A percentile compares a stretch with the other conserved stretches of the same genome.
phyloP scores from a whole-genome alignment of 495 filamentous ascomycete genomes.

The Aspergillus kassunensis region DNA sequence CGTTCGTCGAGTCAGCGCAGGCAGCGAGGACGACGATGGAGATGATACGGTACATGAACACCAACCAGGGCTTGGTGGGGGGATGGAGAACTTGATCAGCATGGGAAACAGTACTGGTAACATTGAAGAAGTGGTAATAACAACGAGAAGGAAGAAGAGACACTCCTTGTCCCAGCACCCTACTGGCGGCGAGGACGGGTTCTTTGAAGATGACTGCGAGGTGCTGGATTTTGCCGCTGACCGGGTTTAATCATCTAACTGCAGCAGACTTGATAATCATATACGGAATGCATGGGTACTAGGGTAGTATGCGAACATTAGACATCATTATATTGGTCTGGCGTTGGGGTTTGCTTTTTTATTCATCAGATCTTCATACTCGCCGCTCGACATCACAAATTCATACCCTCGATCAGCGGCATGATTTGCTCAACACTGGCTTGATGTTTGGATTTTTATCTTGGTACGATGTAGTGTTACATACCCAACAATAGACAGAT shows the following conservation, averaged over 20 bases:
- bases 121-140: conserved; percentile 74
- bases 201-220: conserved; percentile 93
- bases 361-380: conserved; percentile 7
- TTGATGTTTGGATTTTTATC: background rate
- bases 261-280: conserved; percentile 1
- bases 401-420: conserved; percentile 9
- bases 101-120: conserved; percentile 60
- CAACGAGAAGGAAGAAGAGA: conserved; percentile 65
- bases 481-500: conserved; percentile 18
- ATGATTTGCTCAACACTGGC: conserved; percentile 5
- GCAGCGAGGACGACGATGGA: conserved; percentile 55
- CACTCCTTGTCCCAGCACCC: conserved; percentile 28
- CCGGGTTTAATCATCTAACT: conserved; percentile 54
- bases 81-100: conserved; percentile 51
- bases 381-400: background rate
- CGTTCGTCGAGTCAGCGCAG: conserved; percentile 44
- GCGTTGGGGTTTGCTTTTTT: conserved; percentile 17
- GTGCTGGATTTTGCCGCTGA: conserved; percentile 89
- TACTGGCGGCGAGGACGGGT: conserved; percentile 63
- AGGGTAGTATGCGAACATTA: conserved; percentile 14
- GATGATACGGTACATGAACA: conserved; percentile 42
- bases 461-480: conserved; percentile 2
- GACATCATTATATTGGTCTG: conserved; percentile 22
- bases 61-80: conserved; percentile 31
- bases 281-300: conserved; percentile 7